Evolutionary conservation across 805 yeast genomes (phyloP), one percentile per base, ranked within the genome.

Genomic region (Saturnispora hagleri): DNA sequence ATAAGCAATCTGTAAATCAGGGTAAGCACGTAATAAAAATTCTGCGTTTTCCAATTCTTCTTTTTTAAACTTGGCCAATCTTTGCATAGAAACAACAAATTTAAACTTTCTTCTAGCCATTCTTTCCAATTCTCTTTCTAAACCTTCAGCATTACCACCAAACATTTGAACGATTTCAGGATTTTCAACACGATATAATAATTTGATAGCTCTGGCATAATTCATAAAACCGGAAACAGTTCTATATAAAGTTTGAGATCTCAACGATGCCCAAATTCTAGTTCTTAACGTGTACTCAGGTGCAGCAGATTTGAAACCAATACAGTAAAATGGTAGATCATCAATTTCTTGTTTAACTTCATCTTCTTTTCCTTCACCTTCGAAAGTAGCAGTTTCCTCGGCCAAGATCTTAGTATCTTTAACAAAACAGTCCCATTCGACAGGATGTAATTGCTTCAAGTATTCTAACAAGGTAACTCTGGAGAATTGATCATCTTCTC

Each of bases 181-280:
- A 69, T 88, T 87, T 70, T 93, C 98, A 62, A 93, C 95, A 73
- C 95, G 85, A 74, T 89, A 89, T 54, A 91, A 75, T 62, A 91
- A 74, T 70, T 90, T 93, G 64, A 91, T 89, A 31, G 99, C 98
- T 70, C 97, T 84, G 31, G 97, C 86, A 69, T 91, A 91, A 74
- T 91, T 93, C 99, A 91, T 91, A 75, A 91, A 93, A 64, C 99
- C 99, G 51, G 97, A 87, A 50, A 91, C 91, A 46, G 99, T 93
- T 71, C 99, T 84, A 74, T 91, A 91, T 63, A 91, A 74, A 35
- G 99, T 93, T 75, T 91, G 99, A 41, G 97, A 86, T 72, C 99
- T 82, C 63, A 93, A 79, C 27, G 98, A 91, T 41, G 99, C 99
- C 99, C 99, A 91, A 61, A 91, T 89, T 74, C 99, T 80, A 9